A percentile compares a stretch with the other conserved stretches of the same genome.
These are phyloP conservation scores for Dendryphion nanum DNA, from an alignment of 2,329 filamentous ascomycete genomes.

Conservation along the genomic window DNA sequence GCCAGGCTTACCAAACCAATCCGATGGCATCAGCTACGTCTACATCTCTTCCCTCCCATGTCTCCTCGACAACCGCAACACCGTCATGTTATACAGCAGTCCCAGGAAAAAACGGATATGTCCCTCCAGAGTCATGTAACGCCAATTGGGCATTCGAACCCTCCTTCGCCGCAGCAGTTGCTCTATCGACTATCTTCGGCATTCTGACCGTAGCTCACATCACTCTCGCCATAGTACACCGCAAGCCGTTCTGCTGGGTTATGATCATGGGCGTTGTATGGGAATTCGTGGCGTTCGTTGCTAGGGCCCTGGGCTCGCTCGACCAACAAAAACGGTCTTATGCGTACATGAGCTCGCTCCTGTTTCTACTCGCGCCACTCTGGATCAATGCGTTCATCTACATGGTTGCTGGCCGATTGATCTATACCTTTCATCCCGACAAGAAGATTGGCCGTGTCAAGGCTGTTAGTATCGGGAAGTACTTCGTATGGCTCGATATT, in stretches of 20 bases:
- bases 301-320: slow-evolving; percentile 42
- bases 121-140: slow-evolving; percentile 25
- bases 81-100: slow-evolving; percentile 21
- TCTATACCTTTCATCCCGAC: slow-evolving; percentile 39
- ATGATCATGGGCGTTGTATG: slow-evolving; percentile 46
- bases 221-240: slow-evolving; percentile 18
- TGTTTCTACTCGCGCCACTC: slow-evolving; percentile 6
- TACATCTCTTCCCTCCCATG: slow-evolving; percentile 6
- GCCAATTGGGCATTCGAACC: slow-evolving; percentile 24
- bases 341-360: background rate
- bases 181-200: slow-evolving; percentile 23
- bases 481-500: slow-evolving; percentile 48
- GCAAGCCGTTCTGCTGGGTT: slow-evolving; percentile 43
- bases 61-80: slow-evolving; percentile 8
- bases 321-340: slow-evolving; percentile 34
- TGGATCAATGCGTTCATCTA: slow-evolving; percentile 50
- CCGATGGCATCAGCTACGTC: slow-evolving; percentile 16
- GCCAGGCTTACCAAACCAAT: background rate
- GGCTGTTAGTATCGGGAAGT: slow-evolving; percentile 37
- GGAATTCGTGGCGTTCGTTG: slow-evolving; percentile 44
- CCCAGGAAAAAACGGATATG: slow-evolving; percentile 23
- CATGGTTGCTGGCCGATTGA: slow-evolving; percentile 39
- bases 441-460: slow-evolving; percentile 37
- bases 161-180: slow-evolving; percentile 20
- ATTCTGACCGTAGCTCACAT: slow-evolving; percentile 21